Conservation (phyloP, 768 basidiomycete genomes). For the Boletus sensibilis region DNA sequence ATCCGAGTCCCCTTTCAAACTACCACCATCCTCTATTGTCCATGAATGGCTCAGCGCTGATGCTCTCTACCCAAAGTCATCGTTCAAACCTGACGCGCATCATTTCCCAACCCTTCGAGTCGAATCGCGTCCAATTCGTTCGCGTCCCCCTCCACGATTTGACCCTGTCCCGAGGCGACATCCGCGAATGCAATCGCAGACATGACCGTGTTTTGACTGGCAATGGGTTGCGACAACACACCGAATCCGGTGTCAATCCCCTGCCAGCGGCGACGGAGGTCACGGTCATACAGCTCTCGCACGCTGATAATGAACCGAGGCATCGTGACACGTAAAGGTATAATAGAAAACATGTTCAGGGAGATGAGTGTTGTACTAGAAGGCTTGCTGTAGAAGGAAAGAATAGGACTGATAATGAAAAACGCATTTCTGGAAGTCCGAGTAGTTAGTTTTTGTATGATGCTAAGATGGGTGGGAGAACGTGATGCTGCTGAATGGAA, state of each 20-base stretch:
- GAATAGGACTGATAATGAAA: neutral
- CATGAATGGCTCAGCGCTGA: too few species aligned
- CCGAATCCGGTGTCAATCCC: slow-evolving; percentile 8
- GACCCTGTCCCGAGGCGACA: neutral
- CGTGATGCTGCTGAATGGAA: too few species aligned
- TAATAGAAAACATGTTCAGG: neutral
- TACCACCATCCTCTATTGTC: neutral
- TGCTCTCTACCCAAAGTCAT: too few species aligned
- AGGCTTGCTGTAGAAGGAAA: neutral
- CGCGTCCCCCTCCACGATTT: neutral
- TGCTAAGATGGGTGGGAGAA: neutral
- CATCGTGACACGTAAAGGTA: neutral
- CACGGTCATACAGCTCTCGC: neutral
- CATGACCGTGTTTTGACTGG: too few species aligned
- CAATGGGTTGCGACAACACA: neutral
- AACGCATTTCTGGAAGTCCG: neutral
- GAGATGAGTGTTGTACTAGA: neutral
- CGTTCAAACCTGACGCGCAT: neutral
- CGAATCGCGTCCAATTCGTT: neutral
- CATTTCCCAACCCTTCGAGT: neutral
- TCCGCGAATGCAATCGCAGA: neutral
- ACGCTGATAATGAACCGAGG: slow-evolving; percentile 6
- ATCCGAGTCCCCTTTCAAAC: neutral
- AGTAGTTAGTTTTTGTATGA: neutral
- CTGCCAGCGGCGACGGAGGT: neutral